A percentile compares a stretch with the other conserved stretches of the same genome.
These are phyloP conservation scores for Neckera pumila DNA, from an alignment of 225 moss, liverwort and hornwort species.

Conservation along the genomic window DNA sequence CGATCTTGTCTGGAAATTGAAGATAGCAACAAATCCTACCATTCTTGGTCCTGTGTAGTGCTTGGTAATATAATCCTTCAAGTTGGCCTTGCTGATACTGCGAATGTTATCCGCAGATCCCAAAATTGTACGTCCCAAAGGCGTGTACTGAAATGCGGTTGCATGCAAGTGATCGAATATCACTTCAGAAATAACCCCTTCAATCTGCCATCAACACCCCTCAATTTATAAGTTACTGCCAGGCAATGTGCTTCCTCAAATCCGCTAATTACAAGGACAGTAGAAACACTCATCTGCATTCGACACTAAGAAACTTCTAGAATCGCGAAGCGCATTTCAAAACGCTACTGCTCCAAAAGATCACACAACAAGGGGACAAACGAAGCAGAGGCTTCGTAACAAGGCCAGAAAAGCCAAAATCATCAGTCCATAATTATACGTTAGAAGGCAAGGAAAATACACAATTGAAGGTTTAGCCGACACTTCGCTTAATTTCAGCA, in stretches of 20 bases:
- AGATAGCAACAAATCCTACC: constrained; percentile 22
- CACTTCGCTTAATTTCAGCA: neutral
- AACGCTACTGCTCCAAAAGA: neutral
- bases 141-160: constrained; percentile 85
- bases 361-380: neutral
- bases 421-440: neutral
- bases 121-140: constrained; percentile 84
- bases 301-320: neutral
- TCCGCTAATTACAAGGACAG: neutral
- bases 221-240: neutral
- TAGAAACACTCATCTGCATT: neutral
- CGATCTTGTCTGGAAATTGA: neutral
- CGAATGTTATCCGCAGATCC: constrained; percentile 73
- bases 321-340: neutral
- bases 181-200: constrained; percentile 79
- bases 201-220: constrained; percentile 36
- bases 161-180: constrained; percentile 93
- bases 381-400: neutral
- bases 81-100: constrained; percentile 62
- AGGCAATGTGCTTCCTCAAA: neutral
- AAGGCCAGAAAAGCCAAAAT: neutral
- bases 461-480: neutral
- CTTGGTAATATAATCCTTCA: constrained; percentile 81
- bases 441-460: neutral
- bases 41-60: constrained; percentile 86